Evolutionary conservation across 129 eudicot genomes (phyloP).

Genomic region (Mikania micrantha): DNA sequence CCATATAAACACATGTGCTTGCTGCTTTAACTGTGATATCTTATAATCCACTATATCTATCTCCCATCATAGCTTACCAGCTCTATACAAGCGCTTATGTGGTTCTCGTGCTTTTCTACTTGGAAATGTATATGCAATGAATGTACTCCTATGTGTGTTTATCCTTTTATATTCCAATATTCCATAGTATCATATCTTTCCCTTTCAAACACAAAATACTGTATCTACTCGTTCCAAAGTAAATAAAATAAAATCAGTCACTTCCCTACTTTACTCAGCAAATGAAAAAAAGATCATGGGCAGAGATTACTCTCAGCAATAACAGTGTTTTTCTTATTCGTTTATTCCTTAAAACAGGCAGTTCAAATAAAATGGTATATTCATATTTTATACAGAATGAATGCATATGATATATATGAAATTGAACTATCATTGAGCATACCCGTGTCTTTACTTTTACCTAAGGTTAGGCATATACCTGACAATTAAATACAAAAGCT

Average conservation of each 20-base stretch:
- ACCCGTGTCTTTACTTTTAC: neutral
- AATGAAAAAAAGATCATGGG: neutral
- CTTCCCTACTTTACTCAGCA: neutral
- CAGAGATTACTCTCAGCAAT: neutral
- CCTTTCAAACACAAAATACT: neutral
- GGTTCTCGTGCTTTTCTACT: neutral
- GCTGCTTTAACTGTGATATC: neutral
- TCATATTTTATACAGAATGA: neutral
- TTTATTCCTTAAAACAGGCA: neutral
- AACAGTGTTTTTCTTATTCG: neutral
- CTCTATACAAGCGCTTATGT: neutral
- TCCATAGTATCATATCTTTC: neutral
- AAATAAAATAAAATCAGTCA: neutral
- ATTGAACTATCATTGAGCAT: neutral
- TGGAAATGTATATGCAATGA: neutral
- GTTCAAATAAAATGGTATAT: neutral
- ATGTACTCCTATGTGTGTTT: neutral
- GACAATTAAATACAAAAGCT: slow-evolving; percentile 90
- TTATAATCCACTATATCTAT: neutral
- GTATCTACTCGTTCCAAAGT: neutral
- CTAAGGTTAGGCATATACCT: slow-evolving; percentile 39
- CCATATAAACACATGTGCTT: no score
- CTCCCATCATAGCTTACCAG: neutral
- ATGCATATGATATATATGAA: neutral
- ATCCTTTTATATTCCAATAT: neutral